Conservation (phyloP, 805 yeast species). For the Nakazawaea ishiwadae region DNA sequence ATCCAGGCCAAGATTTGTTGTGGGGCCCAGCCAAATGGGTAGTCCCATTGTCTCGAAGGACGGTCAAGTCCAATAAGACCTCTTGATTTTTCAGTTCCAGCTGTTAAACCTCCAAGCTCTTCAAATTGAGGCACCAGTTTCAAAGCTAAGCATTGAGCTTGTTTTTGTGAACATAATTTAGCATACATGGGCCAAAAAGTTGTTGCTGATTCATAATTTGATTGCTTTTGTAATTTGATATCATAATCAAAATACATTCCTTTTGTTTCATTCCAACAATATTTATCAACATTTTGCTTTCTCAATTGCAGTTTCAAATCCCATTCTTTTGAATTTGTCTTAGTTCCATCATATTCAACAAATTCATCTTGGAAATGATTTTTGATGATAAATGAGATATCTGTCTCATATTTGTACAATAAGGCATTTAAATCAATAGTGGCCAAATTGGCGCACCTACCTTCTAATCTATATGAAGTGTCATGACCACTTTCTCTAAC, state of each 20-base stretch:
- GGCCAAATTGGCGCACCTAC: constrained; percentile 82
- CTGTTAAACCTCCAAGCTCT: constrained; percentile 81
- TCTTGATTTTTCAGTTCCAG: constrained; percentile 73
- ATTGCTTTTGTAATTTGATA: constrained; percentile 47
- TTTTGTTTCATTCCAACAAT: constrained; percentile 78
- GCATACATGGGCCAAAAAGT: constrained; percentile 93
- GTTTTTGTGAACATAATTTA: constrained; percentile 55
- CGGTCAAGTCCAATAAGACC: constrained; percentile 64
- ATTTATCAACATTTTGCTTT: constrained; percentile 51
- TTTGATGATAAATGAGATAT: constrained; percentile 65
- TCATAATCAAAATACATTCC: constrained; percentile 85
- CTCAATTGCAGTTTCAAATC: constrained; percentile 48
- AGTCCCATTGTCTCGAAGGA: constrained; percentile 98
- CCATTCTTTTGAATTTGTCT: constrained; percentile 59
- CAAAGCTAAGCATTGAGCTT: constrained; percentile 59
- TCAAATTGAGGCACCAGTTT: constrained; percentile 68
- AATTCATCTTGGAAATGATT: constrained; percentile 49
- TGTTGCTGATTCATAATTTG: constrained; percentile 79
- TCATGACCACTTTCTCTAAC: constrained; percentile 97
- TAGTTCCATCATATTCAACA: constrained; percentile 28
- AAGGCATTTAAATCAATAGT: constrained; percentile 86
- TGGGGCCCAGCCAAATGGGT: constrained; percentile 98
- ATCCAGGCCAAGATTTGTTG: constrained; percentile 95
- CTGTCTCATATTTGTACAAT: constrained; percentile 84
- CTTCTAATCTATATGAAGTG: constrained; percentile 86